Evolutionary conservation across 106 monocot species (phyloP).

Genomic region (Dendrobium nobile): DNA sequence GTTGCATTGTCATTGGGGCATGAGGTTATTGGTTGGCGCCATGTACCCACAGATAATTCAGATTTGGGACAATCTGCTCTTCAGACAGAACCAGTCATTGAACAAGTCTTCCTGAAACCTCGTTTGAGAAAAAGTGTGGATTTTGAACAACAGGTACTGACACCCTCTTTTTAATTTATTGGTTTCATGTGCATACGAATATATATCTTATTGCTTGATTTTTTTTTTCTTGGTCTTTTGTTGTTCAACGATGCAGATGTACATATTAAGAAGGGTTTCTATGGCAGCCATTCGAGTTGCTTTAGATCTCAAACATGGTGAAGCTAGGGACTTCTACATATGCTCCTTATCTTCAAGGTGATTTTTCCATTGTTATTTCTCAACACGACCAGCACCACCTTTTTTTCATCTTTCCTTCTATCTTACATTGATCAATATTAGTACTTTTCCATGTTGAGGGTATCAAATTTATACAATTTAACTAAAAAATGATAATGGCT

Average conservation of each 20-base stretch:
- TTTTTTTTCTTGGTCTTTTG: not conserved
- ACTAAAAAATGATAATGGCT: not conserved
- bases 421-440: not conserved
- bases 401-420: not conserved
- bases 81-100: conserved; percentile 83
- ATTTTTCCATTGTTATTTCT: conserved; percentile 9
- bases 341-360: conserved; percentile 93
- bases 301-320: conserved; percentile 74
- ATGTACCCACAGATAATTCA: conserved; percentile 80
- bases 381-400: not conserved
- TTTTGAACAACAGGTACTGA: conserved; percentile 89
- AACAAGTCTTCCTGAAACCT: conserved; percentile 87
- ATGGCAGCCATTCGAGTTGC: conserved; percentile 86
- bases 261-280: conserved; percentile 81
- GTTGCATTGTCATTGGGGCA: conserved; percentile 93
- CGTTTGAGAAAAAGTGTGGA: conserved; percentile 59
- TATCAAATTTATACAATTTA: not conserved
- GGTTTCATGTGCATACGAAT: not conserved
- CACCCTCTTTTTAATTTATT: not conserved
- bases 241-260: conserved; percentile 54
- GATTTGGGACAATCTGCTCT: conserved; percentile 85
- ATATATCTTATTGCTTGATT: not conserved
- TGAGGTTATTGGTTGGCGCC: conserved; percentile 91
- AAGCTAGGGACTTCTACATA: conserved; percentile 81
- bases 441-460: not conserved